A percentile compares a stretch with the other conserved stretches of the same genome.
Evolutionary conservation across 2,329 filamentous ascomycete species (phyloP).

Genomic region (Arthrobotrys iridis): DNA sequence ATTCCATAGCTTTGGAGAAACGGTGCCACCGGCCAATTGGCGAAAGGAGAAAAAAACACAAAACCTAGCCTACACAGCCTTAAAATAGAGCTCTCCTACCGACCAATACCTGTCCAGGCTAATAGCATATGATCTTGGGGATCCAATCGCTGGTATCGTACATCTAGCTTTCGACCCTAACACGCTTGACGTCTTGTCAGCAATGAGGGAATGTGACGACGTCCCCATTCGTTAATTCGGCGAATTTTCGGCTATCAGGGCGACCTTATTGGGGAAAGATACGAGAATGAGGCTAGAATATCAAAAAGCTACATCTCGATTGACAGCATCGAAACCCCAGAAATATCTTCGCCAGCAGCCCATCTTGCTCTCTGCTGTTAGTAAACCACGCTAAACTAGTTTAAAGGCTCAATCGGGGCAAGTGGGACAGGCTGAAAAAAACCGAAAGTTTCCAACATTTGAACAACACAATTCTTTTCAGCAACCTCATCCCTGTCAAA

Average conservation of each 20-base stretch:
- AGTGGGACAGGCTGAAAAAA: not conserved
- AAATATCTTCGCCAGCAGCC: not conserved
- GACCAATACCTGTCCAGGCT: constrained; percentile 46
- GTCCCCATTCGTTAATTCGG: constrained; percentile 9
- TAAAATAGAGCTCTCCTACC: constrained; percentile 54
- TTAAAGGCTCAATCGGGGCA: not conserved
- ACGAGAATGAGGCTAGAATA: constrained; percentile 22
- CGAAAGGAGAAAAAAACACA: constrained; percentile 1
- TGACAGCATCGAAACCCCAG: not conserved
- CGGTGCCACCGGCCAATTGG: constrained; percentile 35
- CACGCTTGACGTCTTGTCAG: not conserved
- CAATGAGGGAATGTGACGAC: not conserved
- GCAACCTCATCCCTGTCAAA: constrained; percentile 33
- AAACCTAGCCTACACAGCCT: constrained; percentile 23
- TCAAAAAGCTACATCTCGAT: not conserved
- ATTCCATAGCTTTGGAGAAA: not conserved
- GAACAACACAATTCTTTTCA: constrained; percentile 50
- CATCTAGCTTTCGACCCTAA: constrained; percentile 13
- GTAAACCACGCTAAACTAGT: not conserved
- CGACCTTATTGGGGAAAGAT: constrained; percentile 39
- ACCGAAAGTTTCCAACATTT: constrained; percentile 30
- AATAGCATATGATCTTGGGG: constrained; percentile 26
- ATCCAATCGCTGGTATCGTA: constrained; percentile 12
- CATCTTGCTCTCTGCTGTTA: not conserved
- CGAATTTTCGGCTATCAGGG: constrained; percentile 18